Percentiles rank a stretch among this genome's conserved stretches.
phyloP scores from a whole-genome alignment of 2,329 filamentous ascomycete species.

The Exophiala sp. region DNA sequence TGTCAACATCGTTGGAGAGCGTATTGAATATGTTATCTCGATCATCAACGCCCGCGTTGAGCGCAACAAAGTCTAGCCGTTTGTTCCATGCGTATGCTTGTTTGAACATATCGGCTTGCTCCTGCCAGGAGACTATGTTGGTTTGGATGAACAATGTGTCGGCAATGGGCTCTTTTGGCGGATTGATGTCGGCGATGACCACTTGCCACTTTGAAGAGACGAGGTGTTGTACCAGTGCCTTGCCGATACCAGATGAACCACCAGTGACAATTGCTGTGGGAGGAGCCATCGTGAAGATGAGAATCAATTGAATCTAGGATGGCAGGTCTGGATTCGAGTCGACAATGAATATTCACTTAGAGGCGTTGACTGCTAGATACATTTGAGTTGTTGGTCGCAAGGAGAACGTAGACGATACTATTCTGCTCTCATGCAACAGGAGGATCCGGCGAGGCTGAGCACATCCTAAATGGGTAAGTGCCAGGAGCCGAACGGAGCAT shows the following conservation, averaged over 20 bases:
- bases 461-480: too few relatives aligned
- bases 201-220: conserved; percentile 9
- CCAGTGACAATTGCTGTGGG: conserved; percentile 29
- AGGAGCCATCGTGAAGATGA: conserved; percentile 2
- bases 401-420: too few relatives aligned
- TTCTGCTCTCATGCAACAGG: too few relatives aligned
- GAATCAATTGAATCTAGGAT: neutral
- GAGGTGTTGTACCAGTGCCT: conserved; percentile 11
- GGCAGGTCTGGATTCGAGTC: too few relatives aligned
- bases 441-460: too few relatives aligned
- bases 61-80: conserved; percentile 11
- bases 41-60: conserved; percentile 15
- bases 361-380: too few relatives aligned
- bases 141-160: conserved; percentile 6
- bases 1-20: conserved; percentile 9
- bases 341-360: too few relatives aligned
- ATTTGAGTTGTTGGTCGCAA: too few relatives aligned
- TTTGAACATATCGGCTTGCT: conserved; percentile 13
- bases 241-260: conserved; percentile 30
- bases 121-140: conserved; percentile 12
- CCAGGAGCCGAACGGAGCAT: too few relatives aligned
- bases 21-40: conserved; percentile 14
- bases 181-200: conserved; percentile 10
- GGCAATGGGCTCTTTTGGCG: neutral
- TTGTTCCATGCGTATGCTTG: conserved; percentile 10